Base-by-base conservation (phyloP, 176 grass and related monocot species). In the Eleusine indica region DNA sequence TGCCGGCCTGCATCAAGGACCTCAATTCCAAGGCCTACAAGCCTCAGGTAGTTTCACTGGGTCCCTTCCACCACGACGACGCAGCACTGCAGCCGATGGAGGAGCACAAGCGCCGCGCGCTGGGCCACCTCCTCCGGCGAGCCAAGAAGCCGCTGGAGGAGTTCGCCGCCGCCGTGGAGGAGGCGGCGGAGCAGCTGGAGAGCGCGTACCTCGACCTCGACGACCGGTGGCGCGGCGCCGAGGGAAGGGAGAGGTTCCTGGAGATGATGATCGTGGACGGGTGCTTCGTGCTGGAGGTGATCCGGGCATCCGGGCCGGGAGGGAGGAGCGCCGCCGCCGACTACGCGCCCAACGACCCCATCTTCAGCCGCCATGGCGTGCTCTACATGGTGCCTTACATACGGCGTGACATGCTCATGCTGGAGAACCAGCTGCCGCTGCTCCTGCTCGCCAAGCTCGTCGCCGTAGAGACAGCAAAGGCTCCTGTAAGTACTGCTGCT, bases 281-380 rank as follows among this genome's bases (percentile, higher is more conserved):
- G 6, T 94, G 91, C 87, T 97, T 97, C 91, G 74, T 94, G 80
- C 76, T 97, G 1, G 94, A 97, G 82, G 80, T 97, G 35, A 97
- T 94, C 66, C 73, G 82, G 43, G 78, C 63, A 5, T 30, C 86
- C 13, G 61, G 66, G 1, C 49, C 38, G 10, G 70, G 79, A 35
- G 62, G 76, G 2, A 70, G 58, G 5, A 46, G 7, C 40, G 51
- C 18, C 47, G 48, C 6, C 19, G 71, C 19, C 0, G 94, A 92
- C 68, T 97, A 97, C 39, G 91, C 91, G 5, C 12, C 15, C 58
- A 94, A 97, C 40, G 94, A 97, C 44, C 94, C 94, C 5, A 88
- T 97, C 65, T 97, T 97, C 28, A 97, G 94, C 60, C 78, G 21
- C 9, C 94, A 97, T 2, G 89, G 94, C 0, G 81, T 92, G 44